Base-by-base conservation (phyloP, 73 alveolate genomes). In the Breviolum minutum region DNA sequence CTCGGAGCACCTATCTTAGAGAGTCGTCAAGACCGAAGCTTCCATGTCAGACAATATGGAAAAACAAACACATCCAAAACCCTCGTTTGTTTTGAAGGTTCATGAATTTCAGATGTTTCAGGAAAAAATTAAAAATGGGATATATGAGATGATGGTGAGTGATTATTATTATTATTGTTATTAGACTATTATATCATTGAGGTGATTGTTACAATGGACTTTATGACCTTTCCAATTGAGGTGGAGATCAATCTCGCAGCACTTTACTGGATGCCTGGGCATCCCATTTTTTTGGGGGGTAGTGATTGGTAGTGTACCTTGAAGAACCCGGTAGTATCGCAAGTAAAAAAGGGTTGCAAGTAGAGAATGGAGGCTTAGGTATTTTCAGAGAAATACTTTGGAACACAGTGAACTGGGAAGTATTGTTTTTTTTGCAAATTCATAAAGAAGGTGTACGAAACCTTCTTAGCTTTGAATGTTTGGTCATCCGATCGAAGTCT, bases 221-320 rank as follows among this genome's bases (percentile, higher is more conserved):
- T n/a, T n/a, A n/a, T n/a, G n/a, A 30, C 32, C 70, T 7, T 13
- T 40, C 24, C 22, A 69, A 40, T 11, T 30, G 16, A 86, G 94
- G 94, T 63, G 94, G 94, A 6, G 94, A 86, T n/a, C 94, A 86
- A 79, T 63, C 80, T 32, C 94, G 94, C 61, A 86, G 94, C 80
- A 86, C 64, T 27, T 27, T 86, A 27, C 48, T 86, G 63, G 81
- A 86, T 86, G 94, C 48, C 16, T 9, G 62, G 92, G n/a, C 7
- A 17, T 83, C 74, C 81, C 14, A 71, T 40, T 40, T 40, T 40
- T 40, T 40, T 40, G 54, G 54, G 54, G 0, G 5, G 3, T 40
- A 40, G 54, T 40, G 54, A 40, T 40, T 40, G 54, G 54, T 40
- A 40, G 3, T 40, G n/a, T n/a, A n/a, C n/a, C n/a, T n/a, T n/a